phyloP scores from a whole-genome alignment of 768 basidiomycete species.

The Cantharellus anzutake region DNA sequence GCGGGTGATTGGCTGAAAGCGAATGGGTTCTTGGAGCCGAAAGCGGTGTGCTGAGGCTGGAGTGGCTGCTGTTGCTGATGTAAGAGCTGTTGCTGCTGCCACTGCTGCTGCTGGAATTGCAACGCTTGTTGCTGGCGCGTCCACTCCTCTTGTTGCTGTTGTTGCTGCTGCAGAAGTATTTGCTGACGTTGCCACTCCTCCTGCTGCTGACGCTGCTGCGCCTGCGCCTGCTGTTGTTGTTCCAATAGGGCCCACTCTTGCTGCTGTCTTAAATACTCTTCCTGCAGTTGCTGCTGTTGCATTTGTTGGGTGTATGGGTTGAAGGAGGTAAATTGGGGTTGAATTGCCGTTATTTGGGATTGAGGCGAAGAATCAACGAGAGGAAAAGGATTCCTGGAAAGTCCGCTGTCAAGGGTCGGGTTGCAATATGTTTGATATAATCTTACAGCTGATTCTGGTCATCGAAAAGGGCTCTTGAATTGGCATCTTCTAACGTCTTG shows the following conservation, averaged over 20 bases:
- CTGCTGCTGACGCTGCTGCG: constrained; percentile 15
- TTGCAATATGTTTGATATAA: not conserved
- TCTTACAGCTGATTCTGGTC: constrained; percentile 65
- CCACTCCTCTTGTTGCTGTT: constrained; percentile 23
- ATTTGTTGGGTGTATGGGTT: constrained; percentile 84
- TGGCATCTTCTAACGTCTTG: constrained; percentile 52
- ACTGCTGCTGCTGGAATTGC: constrained; percentile 17
- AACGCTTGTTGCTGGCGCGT: constrained; percentile 19
- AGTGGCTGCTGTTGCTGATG: constrained; percentile 13
- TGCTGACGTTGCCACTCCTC: constrained; percentile 30
- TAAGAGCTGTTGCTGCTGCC: constrained; percentile 13
- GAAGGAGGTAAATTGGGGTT: constrained; percentile 80
- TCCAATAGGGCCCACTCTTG: constrained; percentile 9
- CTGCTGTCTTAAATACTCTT: constrained; percentile 28
- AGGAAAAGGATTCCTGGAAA: not conserved
- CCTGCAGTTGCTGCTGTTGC: constrained; percentile 73
- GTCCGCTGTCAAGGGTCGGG: not conserved
- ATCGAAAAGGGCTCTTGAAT: constrained; percentile 63
- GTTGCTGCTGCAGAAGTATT: constrained; percentile 27
- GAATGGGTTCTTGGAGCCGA: constrained; percentile 90
- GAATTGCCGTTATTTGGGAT: constrained; percentile 56
- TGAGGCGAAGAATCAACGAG: constrained; percentile 26
- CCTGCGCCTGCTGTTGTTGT: constrained; percentile 11
- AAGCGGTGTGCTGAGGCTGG: constrained; percentile 19
- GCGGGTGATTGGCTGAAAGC: constrained; percentile 25